These are phyloP conservation scores for Aurinia saxatilis DNA, from an alignment of 345 rosid species.

Conservation along the genomic window DNA sequence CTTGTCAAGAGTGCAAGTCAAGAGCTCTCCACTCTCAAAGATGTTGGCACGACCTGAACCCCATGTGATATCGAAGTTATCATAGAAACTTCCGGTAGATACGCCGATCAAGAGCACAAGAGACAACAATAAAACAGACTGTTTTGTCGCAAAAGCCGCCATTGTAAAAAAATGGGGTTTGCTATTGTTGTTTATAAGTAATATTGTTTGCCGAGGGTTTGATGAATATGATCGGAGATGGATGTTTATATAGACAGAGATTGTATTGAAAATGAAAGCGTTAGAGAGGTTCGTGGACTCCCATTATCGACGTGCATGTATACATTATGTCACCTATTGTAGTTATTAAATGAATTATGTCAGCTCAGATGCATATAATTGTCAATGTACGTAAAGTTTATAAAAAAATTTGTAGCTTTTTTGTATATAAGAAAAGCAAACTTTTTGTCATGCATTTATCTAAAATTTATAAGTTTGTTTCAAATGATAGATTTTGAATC, in stretches of 20 bases:
- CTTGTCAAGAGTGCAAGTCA: conserved; percentile 56
- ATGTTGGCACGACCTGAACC: conserved; percentile 57
- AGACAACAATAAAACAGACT: conserved; percentile 3
- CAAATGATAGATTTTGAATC: not conserved
- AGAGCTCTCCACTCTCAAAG: conserved; percentile 40
- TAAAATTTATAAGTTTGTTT: no score
- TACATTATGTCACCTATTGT: not conserved
- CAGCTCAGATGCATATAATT: not conserved
- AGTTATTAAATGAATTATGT: not conserved
- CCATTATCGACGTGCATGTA: conserved; percentile 24
- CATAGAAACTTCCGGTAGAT: conserved; percentile 35
- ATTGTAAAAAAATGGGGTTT: not conserved
- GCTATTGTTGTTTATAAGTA: not conserved
- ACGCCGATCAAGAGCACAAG: conserved; percentile 4
- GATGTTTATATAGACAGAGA: not conserved
- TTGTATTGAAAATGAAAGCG: not conserved
- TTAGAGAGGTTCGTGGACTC: conserved; percentile 8
- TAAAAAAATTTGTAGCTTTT: no score
- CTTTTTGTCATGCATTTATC: no score
- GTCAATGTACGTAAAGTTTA: not conserved
- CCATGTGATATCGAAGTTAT: conserved; percentile 49
- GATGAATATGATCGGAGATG: not conserved
- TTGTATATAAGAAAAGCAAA: no score
- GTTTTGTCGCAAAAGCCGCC: conserved; percentile 17
- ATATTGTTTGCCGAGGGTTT: conserved; percentile 1